Percentiles rank a stretch among this genome's conserved stretches.
These are phyloP conservation scores for Coemansia sp. DNA, from an alignment of 371 early-diverging fungal genomes.

Conservation along the genomic window DNA sequence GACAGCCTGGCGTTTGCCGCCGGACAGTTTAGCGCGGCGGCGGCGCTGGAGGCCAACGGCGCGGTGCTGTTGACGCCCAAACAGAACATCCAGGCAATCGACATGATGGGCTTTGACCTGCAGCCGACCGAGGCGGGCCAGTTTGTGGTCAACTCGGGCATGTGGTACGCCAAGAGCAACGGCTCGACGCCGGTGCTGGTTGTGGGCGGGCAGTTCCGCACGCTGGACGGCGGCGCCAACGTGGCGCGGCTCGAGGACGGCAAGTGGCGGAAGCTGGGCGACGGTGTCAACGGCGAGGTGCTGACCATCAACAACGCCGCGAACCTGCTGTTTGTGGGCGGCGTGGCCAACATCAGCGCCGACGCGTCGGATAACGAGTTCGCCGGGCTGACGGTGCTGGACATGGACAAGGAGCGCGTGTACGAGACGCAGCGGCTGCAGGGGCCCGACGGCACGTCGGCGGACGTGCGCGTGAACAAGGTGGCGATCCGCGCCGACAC, in stretches of 20 bases:
- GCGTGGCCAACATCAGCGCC: conserved; percentile 32
- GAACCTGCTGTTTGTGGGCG: conserved; percentile 52
- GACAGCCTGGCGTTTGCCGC: conserved; percentile 38
- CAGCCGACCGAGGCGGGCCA: conserved; percentile 20
- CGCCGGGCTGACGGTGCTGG: conserved; percentile 40
- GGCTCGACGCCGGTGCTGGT: conserved; percentile 37
- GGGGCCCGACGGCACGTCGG: conserved; percentile 15
- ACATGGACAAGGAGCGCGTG: conserved; percentile 42
- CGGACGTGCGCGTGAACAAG: conserved; percentile 38
- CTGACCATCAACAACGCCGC: conserved; percentile 48
- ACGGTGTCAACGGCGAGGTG: conserved; percentile 45
- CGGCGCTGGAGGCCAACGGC: conserved; percentile 45
- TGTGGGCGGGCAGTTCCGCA: conserved; percentile 50
- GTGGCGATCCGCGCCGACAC: conserved; percentile 48
- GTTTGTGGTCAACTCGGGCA: conserved; percentile 38
- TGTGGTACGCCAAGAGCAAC: conserved; percentile 49
- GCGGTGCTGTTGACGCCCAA: conserved; percentile 26
- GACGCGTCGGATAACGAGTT: conserved; percentile 16
- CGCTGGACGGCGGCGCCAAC: conserved; percentile 35
- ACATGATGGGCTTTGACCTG: conserved; percentile 26
- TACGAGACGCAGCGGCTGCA: conserved; percentile 23
- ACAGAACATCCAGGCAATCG: conserved; percentile 27
- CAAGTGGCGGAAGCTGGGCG: conserved; percentile 30
- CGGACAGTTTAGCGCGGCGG: conserved; percentile 33
- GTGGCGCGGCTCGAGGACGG: conserved; percentile 43